Conservation (phyloP, 768 basidiomycete species). For the Rhizopogon vesiculosus region DNA sequence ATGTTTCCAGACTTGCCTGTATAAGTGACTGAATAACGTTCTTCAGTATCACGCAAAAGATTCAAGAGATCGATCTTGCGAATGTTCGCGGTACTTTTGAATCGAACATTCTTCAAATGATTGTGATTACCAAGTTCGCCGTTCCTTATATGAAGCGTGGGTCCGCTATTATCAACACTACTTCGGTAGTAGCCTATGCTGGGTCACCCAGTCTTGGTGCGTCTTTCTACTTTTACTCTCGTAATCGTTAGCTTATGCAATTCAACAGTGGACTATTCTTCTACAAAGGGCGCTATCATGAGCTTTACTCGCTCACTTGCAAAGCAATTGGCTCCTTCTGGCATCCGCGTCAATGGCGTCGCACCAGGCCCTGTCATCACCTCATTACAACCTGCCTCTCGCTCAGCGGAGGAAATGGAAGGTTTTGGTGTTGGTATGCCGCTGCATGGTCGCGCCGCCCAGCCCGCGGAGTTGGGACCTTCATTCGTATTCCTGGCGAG, state of each 20-base stretch:
- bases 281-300: conserved; percentile 59
- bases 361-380: conserved; percentile 54
- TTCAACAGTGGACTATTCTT: conserved; percentile 42
- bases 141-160: conserved; percentile 58
- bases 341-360: conserved; percentile 52
- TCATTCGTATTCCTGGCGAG: conserved; percentile 53
- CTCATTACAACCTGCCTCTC: conserved; percentile 52
- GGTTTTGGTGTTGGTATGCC: conserved; percentile 44
- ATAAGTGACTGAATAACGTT: not conserved
- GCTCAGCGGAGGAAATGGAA: conserved; percentile 53
- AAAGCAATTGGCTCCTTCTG: conserved; percentile 47
- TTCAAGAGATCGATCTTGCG: conserved; percentile 46
- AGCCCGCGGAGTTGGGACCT: conserved; percentile 49
- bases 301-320: conserved; percentile 54
- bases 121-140: conserved; percentile 51
- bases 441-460: conserved; percentile 43
- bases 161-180: conserved; percentile 55
- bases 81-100: conserved; percentile 52
- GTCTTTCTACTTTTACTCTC: conserved; percentile 1
- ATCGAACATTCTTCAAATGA: conserved; percentile 56
- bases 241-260: conserved; percentile 5
- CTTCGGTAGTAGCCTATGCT: conserved; percentile 49
- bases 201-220: conserved; percentile 26
- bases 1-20: not conserved
- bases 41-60: conserved; percentile 35